Percentiles rank a stretch among this genome's conserved stretches.
These are phyloP conservation scores for Aspergillus sclerotialis DNA, from an alignment of 2,329 filamentous ascomycete genomes.

Conservation along the genomic window DNA sequence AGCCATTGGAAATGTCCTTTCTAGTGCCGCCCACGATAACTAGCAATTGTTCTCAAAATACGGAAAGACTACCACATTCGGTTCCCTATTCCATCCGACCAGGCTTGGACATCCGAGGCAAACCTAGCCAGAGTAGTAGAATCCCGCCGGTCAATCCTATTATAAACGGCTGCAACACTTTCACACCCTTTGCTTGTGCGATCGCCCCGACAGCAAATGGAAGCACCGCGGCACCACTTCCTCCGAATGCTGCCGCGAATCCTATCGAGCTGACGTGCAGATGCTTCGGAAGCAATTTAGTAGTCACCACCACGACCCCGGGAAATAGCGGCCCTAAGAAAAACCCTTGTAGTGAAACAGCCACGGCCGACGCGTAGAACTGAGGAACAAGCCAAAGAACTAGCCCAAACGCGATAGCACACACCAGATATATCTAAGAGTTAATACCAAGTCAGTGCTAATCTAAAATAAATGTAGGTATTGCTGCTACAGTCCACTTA, in stretches of 20 bases:
- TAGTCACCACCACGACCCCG: conserved; percentile 63
- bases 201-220: conserved; percentile 42
- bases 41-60: no score
- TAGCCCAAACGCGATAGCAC: conserved; percentile 59
- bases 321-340: conserved; percentile 76
- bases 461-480: no score
- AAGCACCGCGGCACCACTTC: conserved; percentile 53
- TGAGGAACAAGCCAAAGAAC: conserved; percentile 76
- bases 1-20: not conserved
- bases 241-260: conserved; percentile 71
- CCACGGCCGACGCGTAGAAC: conserved; percentile 66
- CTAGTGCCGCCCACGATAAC: no score
- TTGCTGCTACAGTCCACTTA: no score
- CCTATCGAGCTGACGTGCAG: conserved; percentile 75
- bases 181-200: conserved; percentile 50
- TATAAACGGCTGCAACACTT: conserved; percentile 55
- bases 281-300: conserved; percentile 65
- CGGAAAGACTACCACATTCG: not conserved
- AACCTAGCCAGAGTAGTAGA: conserved; percentile 42
- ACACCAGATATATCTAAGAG: conserved; percentile 51
- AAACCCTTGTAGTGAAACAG: conserved; percentile 67
- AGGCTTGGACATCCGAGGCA: conserved; percentile 19
- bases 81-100: not conserved
- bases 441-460: not conserved
- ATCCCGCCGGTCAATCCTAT: conserved; percentile 48